These are phyloP conservation scores for Malus hybrid DNA, from an alignment of 331 rosid species.

Conservation along the genomic window DNA sequence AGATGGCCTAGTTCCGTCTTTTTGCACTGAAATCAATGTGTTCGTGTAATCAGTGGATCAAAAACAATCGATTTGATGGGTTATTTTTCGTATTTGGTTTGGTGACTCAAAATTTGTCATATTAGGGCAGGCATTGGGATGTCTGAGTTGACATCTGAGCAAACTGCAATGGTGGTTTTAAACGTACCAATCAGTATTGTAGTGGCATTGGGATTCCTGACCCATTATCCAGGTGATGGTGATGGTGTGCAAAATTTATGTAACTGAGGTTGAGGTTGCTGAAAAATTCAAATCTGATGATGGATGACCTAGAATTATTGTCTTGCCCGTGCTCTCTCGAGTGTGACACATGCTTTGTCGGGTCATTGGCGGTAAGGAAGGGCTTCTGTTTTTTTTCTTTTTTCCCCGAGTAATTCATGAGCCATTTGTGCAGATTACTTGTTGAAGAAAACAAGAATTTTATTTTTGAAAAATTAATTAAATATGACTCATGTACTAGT, in stretches of 20 bases:
- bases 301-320: neutral
- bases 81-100: too few species aligned
- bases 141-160: constrained; percentile 4
- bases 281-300: neutral
- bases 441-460: neutral
- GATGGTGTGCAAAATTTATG: neutral
- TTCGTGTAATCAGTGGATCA: too few species aligned
- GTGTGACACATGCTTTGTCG: neutral
- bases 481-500: neutral
- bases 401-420: neutral
- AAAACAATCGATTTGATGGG: too few species aligned
- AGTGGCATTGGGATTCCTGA: neutral
- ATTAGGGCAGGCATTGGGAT: neutral
- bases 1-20: too few species aligned
- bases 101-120: neutral
- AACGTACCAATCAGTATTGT: neutral
- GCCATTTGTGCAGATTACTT: neutral
- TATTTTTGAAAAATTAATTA: too few species aligned
- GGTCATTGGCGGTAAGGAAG: neutral
- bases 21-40: too few species aligned
- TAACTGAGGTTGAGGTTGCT: neutral
- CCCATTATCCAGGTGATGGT: neutral
- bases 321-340: neutral
- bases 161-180: neutral
- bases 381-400: neutral